phyloP scores from a whole-genome alignment of 192 early-diverging fungal species.

The Mortierella antarctica region DNA sequence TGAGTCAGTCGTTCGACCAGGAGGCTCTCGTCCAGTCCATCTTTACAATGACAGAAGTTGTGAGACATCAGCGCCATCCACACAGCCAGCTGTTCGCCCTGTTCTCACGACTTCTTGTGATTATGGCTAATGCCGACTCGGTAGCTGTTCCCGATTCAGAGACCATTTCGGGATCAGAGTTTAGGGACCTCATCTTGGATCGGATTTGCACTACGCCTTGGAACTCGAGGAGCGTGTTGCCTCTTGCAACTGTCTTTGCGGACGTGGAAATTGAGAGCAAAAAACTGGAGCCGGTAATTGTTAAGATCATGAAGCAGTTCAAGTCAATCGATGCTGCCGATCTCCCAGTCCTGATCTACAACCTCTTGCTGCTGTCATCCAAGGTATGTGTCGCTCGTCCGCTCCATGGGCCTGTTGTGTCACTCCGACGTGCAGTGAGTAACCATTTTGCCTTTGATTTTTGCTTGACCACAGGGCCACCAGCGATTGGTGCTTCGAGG shows the following conservation, averaged over 20 bases:
- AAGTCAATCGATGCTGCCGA: conserved; percentile 62
- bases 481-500: conserved; percentile 66
- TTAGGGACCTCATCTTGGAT: conserved; percentile 47
- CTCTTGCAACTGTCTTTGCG: conserved; percentile 36
- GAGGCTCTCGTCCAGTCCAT: conserved; percentile 37
- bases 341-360: conserved; percentile 73
- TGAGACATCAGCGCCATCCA: conserved; percentile 29
- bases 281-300: conserved; percentile 25
- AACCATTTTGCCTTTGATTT: not conserved
- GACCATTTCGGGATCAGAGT: conserved; percentile 40
- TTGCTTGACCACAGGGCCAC: conserved; percentile 55
- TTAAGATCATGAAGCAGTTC: conserved; percentile 57
- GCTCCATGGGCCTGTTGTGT: not conserved
- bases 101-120: conserved; percentile 37
- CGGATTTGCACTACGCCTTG: conserved; percentile 48
- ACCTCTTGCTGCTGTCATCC: conserved; percentile 72
- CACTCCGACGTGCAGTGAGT: not conserved
- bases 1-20: conserved; percentile 30
- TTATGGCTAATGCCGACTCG: conserved; percentile 15
- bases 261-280: conserved; percentile 51
- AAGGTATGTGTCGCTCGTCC: conserved; percentile 48
- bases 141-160: conserved; percentile 21
- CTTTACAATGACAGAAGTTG: conserved; percentile 30
- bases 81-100: conserved; percentile 50
- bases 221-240: conserved; percentile 45